Base-by-base conservation (phyloP, 2,329 filamentous ascomycete genomes). In the Colletotrichum lentis region DNA sequence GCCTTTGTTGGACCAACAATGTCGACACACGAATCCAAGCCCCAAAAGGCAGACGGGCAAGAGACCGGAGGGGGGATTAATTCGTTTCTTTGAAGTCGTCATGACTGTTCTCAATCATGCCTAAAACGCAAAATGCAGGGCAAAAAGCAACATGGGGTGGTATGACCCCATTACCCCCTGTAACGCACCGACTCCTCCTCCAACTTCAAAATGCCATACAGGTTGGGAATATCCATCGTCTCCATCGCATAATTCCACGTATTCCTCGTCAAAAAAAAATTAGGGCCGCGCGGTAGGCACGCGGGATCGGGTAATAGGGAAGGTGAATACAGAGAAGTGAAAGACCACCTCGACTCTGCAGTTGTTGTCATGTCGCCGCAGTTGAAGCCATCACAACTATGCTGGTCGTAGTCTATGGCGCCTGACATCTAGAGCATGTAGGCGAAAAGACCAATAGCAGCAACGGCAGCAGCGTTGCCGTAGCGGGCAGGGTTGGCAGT, bases 391-490 rank as follows among this genome's bases (percentile, higher is more conserved):
- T 43, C 44, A n/a, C 31, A 37, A 31, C n/a, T 24, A 18, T 22
- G 14, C n/a, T 47, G 16, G 50, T 56, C 43, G 22, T 27, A 43
- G 11, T 18, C 20, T 49, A 37, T 47, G 31, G 6, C n/a, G 3
- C 20, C 14, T n/a, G 12, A 27, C 22, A 62, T 47, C 43, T 82
- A 86, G 73, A 87, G 75, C 71, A 86, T 75, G 72, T 83, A 84
- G 71, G 85, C 85, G 69, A 87, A 76, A 52, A 87, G 74, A 63
- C 84, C 85, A 52, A 85, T 75, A 67, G 84, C 86, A 47, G 83
- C 80, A 41, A 80, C 83, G 7, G 83, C 83, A 22, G 68, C 70
- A 24, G 76, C 78, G 49, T 79, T 81, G 55, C 83, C 82, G 67
- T 83, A 82, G 72, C 81, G 77, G 16, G 69, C 75, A 37, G 78